Evolutionary conservation across 129 eudicot species (phyloP).

Genomic region (Artemisia annua): DNA sequence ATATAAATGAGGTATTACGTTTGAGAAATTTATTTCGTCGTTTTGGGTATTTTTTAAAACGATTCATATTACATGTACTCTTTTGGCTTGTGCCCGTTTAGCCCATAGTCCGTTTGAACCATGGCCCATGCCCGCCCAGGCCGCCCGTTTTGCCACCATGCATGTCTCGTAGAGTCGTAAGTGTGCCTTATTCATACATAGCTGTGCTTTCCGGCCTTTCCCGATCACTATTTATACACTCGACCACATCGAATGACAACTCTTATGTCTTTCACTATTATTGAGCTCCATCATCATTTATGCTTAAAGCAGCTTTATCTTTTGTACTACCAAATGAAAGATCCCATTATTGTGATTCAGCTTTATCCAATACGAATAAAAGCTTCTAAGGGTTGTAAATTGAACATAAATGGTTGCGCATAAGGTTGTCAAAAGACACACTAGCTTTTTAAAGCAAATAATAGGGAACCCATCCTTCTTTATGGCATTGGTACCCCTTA

Average conservation of each 20-base stretch:
- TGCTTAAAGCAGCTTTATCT: constrained; percentile 25
- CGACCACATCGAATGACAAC: neutral
- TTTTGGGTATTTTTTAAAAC: too few species aligned
- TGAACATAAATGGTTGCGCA: constrained; percentile 17
- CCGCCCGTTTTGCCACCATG: too few species aligned
- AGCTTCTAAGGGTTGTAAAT: constrained; percentile 11
- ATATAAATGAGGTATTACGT: too few species aligned
- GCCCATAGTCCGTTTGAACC: too few species aligned
- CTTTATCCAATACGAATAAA: neutral
- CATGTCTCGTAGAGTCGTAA: neutral
- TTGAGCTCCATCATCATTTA: constrained; percentile 27
- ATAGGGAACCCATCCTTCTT: constrained; percentile 26
- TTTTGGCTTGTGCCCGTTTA: too few species aligned
- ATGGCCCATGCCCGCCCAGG: too few species aligned
- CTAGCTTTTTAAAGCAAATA: constrained; percentile 26
- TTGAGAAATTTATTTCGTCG: too few species aligned
- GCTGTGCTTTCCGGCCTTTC: constrained; percentile 16
- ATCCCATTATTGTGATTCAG: constrained; percentile 12
- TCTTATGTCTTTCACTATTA: constrained; percentile 24
- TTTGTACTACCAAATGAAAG: constrained; percentile 22
- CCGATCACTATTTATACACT: neutral
- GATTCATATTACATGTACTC: too few species aligned
- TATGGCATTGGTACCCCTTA: constrained; percentile 34
- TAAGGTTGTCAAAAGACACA: constrained; percentile 19
- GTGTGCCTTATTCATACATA: constrained; percentile 17